Percentiles rank a stretch among this genome's conserved stretches.
Evolutionary conservation across 129 eudicot genomes (phyloP).

Genomic region (Lactuca sativa): DNA sequence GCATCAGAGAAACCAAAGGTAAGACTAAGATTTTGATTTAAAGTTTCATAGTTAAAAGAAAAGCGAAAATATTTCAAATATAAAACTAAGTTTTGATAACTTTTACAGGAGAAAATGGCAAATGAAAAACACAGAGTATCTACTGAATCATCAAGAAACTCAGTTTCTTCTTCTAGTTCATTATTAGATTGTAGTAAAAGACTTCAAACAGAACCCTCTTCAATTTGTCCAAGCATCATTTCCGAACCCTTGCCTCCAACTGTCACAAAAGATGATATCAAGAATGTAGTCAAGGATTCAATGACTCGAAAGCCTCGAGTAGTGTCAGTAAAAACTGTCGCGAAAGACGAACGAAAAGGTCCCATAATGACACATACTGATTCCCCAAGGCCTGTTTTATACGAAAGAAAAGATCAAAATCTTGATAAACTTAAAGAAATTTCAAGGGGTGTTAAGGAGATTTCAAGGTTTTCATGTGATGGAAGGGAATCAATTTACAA

Average conservation of each 20-base stretch:
- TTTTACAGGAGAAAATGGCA: conserved; percentile 45
- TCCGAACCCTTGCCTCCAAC: conserved; percentile 46
- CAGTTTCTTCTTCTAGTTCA: conserved; percentile 68
- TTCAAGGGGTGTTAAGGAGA: conserved; percentile 37
- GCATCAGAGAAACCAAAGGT: conserved; percentile 41
- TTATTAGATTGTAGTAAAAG: conserved; percentile 45
- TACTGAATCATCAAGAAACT: conserved; percentile 66
- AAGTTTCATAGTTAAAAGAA: neutral
- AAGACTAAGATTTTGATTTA: conserved; percentile 28
- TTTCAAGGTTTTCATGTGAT: conserved; percentile 77
- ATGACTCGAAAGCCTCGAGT: conserved; percentile 61
- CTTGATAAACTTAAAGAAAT: conserved; percentile 41
- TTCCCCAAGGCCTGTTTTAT: conserved; percentile 78
- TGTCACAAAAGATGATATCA: conserved; percentile 38
- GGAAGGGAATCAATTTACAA: conserved; percentile 55
- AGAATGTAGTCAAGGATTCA: conserved; percentile 65
- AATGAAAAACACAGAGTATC: conserved; percentile 61
- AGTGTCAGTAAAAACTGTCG: conserved; percentile 53
- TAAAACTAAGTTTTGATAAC: conserved; percentile 18
- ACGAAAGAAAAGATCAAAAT: conserved; percentile 48
- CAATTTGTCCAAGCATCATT: conserved; percentile 37
- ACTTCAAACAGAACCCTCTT: conserved; percentile 44
- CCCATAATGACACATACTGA: conserved; percentile 57
- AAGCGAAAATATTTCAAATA: neutral
- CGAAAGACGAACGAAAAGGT: conserved; percentile 48